Evolutionary conservation across 2,329 filamentous ascomycete species (phyloP).

Genomic region (Pseudogymnoascus sp.): DNA sequence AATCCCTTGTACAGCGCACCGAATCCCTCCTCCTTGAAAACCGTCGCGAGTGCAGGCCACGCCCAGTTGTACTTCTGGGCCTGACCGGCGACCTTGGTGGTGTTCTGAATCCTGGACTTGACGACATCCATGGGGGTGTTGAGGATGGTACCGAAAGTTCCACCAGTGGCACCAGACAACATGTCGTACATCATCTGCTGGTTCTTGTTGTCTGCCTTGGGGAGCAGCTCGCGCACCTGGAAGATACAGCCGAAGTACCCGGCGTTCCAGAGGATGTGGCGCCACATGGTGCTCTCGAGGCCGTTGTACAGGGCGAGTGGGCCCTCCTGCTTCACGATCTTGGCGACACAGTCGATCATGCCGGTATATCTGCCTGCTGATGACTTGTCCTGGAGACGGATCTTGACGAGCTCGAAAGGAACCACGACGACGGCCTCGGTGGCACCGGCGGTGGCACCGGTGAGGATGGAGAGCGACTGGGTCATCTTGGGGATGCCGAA

Average conservation of each 20-base stretch:
- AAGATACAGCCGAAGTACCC: slow-evolving; percentile 99
- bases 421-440: slow-evolving; percentile 97
- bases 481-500: slow-evolving; percentile 85
- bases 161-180: slow-evolving; percentile 76
- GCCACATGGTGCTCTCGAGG: slow-evolving; percentile 92
- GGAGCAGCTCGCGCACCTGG: slow-evolving; percentile 81
- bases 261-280: slow-evolving; percentile 87
- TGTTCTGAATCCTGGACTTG: slow-evolving; percentile 97
- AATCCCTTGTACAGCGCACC: slow-evolving; percentile 94
- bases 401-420: slow-evolving; percentile 97
- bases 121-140: slow-evolving; percentile 97
- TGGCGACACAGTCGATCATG: slow-evolving; percentile 68
- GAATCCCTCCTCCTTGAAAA: slow-evolving; percentile 90
- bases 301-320: slow-evolving; percentile 89
- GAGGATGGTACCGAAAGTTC: slow-evolving; percentile 80
- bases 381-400: slow-evolving; percentile 90
- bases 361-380: slow-evolving; percentile 81
- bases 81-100: slow-evolving; percentile 68
- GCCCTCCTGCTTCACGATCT: slow-evolving; percentile 79
- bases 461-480: slow-evolving; percentile 84
- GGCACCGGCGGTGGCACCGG: slow-evolving; percentile 87
- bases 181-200: slow-evolving; percentile 81
- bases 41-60: slow-evolving; percentile 74
- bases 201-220: slow-evolving; percentile 70
- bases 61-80: slow-evolving; percentile 98